Evolutionary conservation across 345 rosid species (phyloP).

Genomic region (Aethionema arabicum): DNA sequence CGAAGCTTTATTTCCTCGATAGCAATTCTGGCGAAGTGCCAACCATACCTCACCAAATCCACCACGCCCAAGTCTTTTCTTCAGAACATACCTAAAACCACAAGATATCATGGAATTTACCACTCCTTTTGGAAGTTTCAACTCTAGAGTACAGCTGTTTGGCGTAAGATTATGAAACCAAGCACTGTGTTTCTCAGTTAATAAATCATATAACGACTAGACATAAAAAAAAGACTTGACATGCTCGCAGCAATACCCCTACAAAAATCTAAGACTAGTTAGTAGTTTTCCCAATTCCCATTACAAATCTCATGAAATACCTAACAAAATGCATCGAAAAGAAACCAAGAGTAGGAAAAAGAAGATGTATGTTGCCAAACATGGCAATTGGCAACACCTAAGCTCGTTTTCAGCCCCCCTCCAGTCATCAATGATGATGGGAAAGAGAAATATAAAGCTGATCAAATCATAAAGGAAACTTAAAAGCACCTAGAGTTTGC

Average conservation of each 20-base stretch:
- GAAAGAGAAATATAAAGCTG: slow-evolving; percentile 16
- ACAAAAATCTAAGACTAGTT: slow-evolving; percentile 7
- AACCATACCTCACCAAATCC: slow-evolving; percentile 97
- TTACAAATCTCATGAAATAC: no score
- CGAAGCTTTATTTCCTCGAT: slow-evolving; percentile 48
- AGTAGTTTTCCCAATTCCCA: neutral
- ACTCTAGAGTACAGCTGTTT: slow-evolving; percentile 2
- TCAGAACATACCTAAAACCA: slow-evolving; percentile 66
- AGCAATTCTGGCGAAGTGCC: slow-evolving; percentile 82
- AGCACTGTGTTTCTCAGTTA: slow-evolving; percentile 15
- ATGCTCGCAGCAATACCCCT: slow-evolving; percentile 14
- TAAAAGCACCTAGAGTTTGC: slow-evolving; percentile 61
- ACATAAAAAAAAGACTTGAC: slow-evolving; percentile 20
- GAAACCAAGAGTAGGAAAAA: slow-evolving; percentile 20
- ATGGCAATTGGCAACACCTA: slow-evolving; percentile 14
- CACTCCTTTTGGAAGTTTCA: slow-evolving; percentile 7
- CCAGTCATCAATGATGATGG: slow-evolving; percentile 19
- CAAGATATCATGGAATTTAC: slow-evolving; percentile 18
- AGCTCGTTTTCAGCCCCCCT: slow-evolving; percentile 7
- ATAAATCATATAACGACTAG: slow-evolving; percentile 17
- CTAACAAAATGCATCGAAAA: neutral
- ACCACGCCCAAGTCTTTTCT: slow-evolving; percentile 90
- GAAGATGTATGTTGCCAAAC: slow-evolving; percentile 16
- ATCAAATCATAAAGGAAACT: slow-evolving; percentile 18
- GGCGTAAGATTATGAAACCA: slow-evolving; percentile 9